Percentiles rank a stretch among this genome's conserved stretches.
Evolutionary conservation across 2,329 filamentous ascomycete genomes (phyloP).

Genomic region (Rachicladosporium sp.): DNA sequence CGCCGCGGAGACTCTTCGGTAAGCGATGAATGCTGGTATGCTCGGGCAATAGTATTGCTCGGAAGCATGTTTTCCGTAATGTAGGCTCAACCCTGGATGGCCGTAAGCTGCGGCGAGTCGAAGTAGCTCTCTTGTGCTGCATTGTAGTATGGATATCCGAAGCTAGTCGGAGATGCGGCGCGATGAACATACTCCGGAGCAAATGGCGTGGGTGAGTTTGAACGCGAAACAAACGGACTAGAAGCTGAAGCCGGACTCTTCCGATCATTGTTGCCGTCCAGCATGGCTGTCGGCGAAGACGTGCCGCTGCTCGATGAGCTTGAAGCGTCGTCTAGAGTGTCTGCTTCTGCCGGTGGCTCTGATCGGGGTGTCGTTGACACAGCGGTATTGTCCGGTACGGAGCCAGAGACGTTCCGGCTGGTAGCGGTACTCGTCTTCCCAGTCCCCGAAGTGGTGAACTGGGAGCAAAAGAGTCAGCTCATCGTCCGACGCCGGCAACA

Average conservation of each 20-base stretch:
- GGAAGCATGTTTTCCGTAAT: too few relatives aligned
- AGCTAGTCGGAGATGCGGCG: slow-evolving; percentile 21
- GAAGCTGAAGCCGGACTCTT: slow-evolving; percentile 9
- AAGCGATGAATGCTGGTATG: too few relatives aligned
- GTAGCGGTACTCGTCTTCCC: slow-evolving; percentile 9
- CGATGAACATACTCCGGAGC: slow-evolving; percentile 15
- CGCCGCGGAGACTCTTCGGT: too few relatives aligned
- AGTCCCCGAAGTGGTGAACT: slow-evolving; percentile 22
- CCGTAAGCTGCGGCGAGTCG: slow-evolving; percentile 22
- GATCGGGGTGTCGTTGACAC: too few relatives aligned
- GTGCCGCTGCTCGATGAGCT: too few relatives aligned
- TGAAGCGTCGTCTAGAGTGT: too few relatives aligned
- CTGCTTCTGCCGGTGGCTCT: too few relatives aligned
- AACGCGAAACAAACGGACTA: slow-evolving; percentile 18
- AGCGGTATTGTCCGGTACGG: too few relatives aligned
- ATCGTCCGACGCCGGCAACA: slow-evolving; percentile 4
- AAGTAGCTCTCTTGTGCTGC: slow-evolving; percentile 21
- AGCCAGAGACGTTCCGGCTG: too few relatives aligned
- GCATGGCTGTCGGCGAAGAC: too few relatives aligned
- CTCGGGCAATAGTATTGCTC: too few relatives aligned
- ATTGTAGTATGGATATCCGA: slow-evolving; percentile 25
- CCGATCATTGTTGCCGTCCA: slow-evolving; percentile 15
- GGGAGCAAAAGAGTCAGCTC: slow-evolving; percentile 20
- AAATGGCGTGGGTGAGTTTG: slow-evolving; percentile 20
- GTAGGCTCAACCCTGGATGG: slow-evolving; percentile 21